Conservation (phyloP, 306 rosid genomes). For the Elaeagnus macrophylla region DNA sequence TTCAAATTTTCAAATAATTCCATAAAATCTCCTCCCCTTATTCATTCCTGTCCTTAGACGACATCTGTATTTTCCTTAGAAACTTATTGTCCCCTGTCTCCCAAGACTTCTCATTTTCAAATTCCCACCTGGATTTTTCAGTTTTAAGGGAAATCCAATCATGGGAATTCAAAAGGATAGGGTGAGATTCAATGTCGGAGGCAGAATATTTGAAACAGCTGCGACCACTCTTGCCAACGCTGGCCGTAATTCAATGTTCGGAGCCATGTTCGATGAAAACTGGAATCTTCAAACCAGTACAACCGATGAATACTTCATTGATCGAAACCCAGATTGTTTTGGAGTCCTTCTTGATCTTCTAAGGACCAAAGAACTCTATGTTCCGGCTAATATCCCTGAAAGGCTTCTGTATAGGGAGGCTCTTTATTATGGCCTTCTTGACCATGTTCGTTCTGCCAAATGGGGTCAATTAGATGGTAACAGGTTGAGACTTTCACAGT, state of each 20-base stretch:
- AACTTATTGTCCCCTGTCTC: neutral
- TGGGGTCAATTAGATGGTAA: slow-evolving; percentile 88
- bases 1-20: slow-evolving; percentile 1
- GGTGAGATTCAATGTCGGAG: slow-evolving; percentile 83
- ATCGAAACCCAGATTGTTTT: slow-evolving; percentile 87
- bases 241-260: slow-evolving; percentile 75
- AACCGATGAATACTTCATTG: slow-evolving; percentile 54
- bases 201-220: slow-evolving; percentile 81
- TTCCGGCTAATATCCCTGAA: slow-evolving; percentile 52
- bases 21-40: slow-evolving; percentile 2
- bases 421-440: slow-evolving; percentile 56
- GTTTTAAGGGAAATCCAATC: slow-evolving; percentile 14
- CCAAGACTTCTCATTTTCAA: neutral
- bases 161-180: slow-evolving; percentile 65
- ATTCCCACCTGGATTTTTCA: slow-evolving; percentile 29
- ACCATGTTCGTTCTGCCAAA: slow-evolving; percentile 69
- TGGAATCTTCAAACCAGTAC: slow-evolving; percentile 44
- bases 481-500: slow-evolving; percentile 38
- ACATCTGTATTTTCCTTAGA: neutral
- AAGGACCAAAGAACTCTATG: slow-evolving; percentile 49
- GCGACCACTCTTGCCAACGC: slow-evolving; percentile 85
- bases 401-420: slow-evolving; percentile 80
- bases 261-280: slow-evolving; percentile 75
- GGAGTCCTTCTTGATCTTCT: slow-evolving; percentile 79
- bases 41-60: neutral